phyloP scores from a whole-genome alignment of 164 flowering plant species.

The Piper betle region DNA sequence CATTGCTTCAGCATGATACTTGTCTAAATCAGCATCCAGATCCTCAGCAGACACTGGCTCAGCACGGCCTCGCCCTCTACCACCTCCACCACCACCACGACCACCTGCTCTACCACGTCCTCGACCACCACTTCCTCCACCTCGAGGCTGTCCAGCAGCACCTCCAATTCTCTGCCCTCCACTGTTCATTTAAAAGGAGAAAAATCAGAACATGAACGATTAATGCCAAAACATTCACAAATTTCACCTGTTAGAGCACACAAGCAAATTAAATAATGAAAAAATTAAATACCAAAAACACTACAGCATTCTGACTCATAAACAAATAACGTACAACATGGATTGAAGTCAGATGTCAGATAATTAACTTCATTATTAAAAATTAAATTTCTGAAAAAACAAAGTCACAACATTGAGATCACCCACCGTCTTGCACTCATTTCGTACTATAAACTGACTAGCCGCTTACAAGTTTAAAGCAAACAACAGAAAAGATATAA shows the following conservation, averaged over 20 bases:
- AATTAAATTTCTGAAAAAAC: too few relatives aligned
- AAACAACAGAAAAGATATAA: too few relatives aligned
- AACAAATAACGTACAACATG: neutral
- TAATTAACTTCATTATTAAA: neutral
- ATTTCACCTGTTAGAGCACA: neutral
- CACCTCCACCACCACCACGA: conserved; percentile 22
- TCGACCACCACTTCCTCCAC: conserved; percentile 10
- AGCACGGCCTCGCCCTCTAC: conserved; percentile 33
- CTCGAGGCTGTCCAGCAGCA: conserved; percentile 11
- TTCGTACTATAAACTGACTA: too few relatives aligned
- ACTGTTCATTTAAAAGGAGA: conserved; percentile 5
- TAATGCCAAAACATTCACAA: neutral
- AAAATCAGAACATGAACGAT: neutral
- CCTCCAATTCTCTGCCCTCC: conserved; percentile 10
- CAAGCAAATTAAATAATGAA: too few relatives aligned
- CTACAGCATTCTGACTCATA: too few relatives aligned
- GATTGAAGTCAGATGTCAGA: neutral
- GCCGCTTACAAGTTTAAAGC: too few relatives aligned
- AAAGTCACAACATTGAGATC: too few relatives aligned
- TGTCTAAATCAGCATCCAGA: conserved; percentile 63
- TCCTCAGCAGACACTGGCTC: conserved; percentile 45
- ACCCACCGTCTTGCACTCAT: too few relatives aligned
- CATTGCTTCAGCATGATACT: conserved; percentile 62
- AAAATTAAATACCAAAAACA: too few relatives aligned
- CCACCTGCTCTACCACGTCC: conserved; percentile 13